Evolutionary conservation across 257 asterid genomes (phyloP).

Genomic region (Jacaranda mimosifolia): DNA sequence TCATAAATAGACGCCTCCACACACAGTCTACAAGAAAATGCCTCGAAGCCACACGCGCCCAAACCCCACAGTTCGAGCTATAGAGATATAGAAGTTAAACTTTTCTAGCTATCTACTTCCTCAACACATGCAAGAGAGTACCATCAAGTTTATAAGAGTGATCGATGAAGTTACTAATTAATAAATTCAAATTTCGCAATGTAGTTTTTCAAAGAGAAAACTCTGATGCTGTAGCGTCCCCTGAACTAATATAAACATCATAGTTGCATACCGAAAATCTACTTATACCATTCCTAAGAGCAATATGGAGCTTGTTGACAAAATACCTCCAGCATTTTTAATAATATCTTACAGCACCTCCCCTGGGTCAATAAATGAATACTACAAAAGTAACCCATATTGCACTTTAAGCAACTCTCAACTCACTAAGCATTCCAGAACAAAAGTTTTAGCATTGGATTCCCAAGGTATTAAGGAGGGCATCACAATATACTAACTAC

Average conservation of each 20-base stretch:
- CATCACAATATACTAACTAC: conserved; percentile 1
- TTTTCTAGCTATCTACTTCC: conserved; percentile 22
- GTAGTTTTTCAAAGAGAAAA: conserved; percentile 8
- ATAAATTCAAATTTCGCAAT: conserved; percentile 7
- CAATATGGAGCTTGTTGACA: not conserved
- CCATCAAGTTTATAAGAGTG: conserved; percentile 12
- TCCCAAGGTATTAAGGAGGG: conserved; percentile 13
- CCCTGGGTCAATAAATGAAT: not conserved
- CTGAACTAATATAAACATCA: not conserved
- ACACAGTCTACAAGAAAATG: conserved; percentile 21
- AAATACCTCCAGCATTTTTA: not conserved
- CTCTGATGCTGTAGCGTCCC: not conserved
- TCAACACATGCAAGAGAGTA: conserved; percentile 14
- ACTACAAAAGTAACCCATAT: conserved; percentile 21
- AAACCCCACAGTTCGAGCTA: conserved; percentile 18
- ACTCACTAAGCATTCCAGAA: conserved; percentile 8
- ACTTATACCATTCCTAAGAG: not conserved
- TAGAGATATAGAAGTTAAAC: conserved; percentile 15
- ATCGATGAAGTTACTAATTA: conserved; percentile 15
- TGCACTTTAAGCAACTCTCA: conserved; percentile 3
- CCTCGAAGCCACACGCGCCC: conserved; percentile 7
- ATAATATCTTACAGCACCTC: conserved; percentile 1
- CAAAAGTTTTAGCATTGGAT: not conserved
- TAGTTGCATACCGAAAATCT: not conserved
- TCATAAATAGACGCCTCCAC: not conserved